phyloP scores from a whole-genome alignment of 2,329 filamentous ascomycete species.

The Didymellaceae sp. region DNA sequence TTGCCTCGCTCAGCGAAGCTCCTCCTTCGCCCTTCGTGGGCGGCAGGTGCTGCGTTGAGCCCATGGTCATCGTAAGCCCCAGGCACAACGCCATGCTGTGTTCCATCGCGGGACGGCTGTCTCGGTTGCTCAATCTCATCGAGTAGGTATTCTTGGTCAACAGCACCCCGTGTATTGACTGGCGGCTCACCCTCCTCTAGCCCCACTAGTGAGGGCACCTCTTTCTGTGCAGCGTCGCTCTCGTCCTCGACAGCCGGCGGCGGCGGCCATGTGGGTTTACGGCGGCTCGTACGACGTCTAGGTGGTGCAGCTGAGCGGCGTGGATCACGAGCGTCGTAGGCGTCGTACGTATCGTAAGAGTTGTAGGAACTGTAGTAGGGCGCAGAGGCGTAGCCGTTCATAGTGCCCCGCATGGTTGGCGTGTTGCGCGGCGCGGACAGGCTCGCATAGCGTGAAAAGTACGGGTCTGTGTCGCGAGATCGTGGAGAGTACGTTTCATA shows the following conservation, averaged over 20 bases:
- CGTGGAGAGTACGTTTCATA: slow-evolving; percentile 11
- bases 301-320: slow-evolving; percentile 24
- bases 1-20: slow-evolving; percentile 46
- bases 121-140: slow-evolving; percentile 60
- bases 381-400: slow-evolving; percentile 24
- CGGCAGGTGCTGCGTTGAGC: slow-evolving; percentile 1
- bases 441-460: slow-evolving; percentile 8
- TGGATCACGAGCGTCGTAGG: slow-evolving; percentile 43
- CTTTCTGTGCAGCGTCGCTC: slow-evolving; percentile 65
- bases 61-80: slow-evolving; percentile 18
- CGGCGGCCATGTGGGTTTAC: slow-evolving; percentile 59
- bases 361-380: slow-evolving; percentile 27
- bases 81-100: slow-evolving; percentile 68
- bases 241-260: slow-evolving; percentile 75
- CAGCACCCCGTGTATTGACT: slow-evolving; percentile 67
- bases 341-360: slow-evolving; percentile 37
- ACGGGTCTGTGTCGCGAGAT: slow-evolving; percentile 32
- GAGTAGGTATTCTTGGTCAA: slow-evolving; percentile 73
- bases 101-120: slow-evolving; percentile 60
- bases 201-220: slow-evolving; percentile 55
- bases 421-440: slow-evolving; percentile 5
- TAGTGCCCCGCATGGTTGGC: slow-evolving; percentile 13
- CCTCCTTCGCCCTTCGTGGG: slow-evolving; percentile 30
- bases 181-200: slow-evolving; percentile 57
- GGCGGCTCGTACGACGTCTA: slow-evolving; percentile 26